Conservation (phyloP, 2,329 filamentous ascomycete species). For the Periconia digitata region DNA sequence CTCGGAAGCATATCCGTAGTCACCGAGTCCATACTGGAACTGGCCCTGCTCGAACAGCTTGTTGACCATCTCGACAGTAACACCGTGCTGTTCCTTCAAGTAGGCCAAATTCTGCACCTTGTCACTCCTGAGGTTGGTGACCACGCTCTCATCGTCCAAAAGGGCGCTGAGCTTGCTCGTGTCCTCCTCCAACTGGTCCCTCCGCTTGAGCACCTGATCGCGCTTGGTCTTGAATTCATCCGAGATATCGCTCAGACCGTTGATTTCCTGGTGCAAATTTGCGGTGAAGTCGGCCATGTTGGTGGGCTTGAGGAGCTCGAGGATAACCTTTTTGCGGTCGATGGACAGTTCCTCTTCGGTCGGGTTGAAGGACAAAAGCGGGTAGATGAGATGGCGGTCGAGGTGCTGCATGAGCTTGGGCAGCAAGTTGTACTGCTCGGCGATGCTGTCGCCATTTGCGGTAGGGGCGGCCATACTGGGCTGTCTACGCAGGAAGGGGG, state of each 20-base stretch:
- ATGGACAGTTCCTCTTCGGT: constrained; percentile 76
- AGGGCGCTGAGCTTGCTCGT: constrained; percentile 87
- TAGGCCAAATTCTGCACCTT: constrained; percentile 99
- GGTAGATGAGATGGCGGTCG: constrained; percentile 95
- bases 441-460: constrained; percentile 52
- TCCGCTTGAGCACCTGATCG: constrained; percentile 79
- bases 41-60: constrained; percentile 93
- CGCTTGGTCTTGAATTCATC: constrained; percentile 86
- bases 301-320: constrained; percentile 90
- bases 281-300: constrained; percentile 99
- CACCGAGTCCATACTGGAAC: constrained; percentile 97
- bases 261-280: constrained; percentile 84
- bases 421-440: constrained; percentile 76
- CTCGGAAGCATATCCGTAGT: constrained; percentile 87
- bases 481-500: constrained; percentile 10
- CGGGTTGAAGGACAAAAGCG: constrained; percentile 87
- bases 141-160: constrained; percentile 83
- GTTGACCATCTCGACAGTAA: constrained; percentile 94
- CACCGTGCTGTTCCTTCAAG: constrained; percentile 92
- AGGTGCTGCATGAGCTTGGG: constrained; percentile 88
- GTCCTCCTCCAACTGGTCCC: constrained; percentile 83
- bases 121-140: constrained; percentile 88
- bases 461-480: constrained; percentile 44
- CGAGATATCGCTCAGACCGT: constrained; percentile 75
- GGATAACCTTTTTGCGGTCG: constrained; percentile 83